Percentiles rank a stretch among this genome's conserved stretches.
Evolutionary conservation across 2,329 filamentous ascomycete genomes (phyloP).

Genomic region (Metarhizium robertsii): DNA sequence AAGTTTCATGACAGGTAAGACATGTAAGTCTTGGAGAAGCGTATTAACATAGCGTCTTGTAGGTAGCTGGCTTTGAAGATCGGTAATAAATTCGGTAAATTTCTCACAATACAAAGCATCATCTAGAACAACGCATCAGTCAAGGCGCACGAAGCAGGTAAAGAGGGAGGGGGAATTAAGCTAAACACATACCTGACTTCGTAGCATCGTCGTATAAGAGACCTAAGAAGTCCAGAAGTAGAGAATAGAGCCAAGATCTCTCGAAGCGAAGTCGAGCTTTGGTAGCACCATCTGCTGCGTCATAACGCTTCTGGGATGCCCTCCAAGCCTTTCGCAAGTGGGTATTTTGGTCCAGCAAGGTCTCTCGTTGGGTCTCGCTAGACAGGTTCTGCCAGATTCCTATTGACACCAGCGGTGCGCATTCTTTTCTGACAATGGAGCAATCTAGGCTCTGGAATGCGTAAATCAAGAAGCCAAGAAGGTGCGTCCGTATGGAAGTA

Average conservation of each 20-base stretch:
- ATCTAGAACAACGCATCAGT: not conserved
- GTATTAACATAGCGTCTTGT: constrained; percentile 91
- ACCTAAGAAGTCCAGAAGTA: constrained; percentile 74
- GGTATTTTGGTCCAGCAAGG: constrained; percentile 60
- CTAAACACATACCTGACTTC: constrained; percentile 26
- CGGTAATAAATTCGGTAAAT: constrained; percentile 84
- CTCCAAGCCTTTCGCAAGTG: constrained; percentile 85
- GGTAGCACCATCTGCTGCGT: constrained; percentile 69
- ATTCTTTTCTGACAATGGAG: constrained; percentile 85
- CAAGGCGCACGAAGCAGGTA: not conserved
- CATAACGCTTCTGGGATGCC: constrained; percentile 75
- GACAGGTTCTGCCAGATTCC: constrained; percentile 92
- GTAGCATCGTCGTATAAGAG: constrained; percentile 49
- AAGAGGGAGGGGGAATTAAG: constrained; percentile 26
- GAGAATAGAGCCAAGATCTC: constrained; percentile 82
- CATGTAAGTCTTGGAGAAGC: constrained; percentile 74
- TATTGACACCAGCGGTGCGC: constrained; percentile 88
- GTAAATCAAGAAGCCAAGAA: constrained; percentile 83
- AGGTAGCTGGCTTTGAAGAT: constrained; percentile 86
- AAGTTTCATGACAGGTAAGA: constrained; percentile 66
- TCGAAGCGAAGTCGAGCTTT: constrained; percentile 83
- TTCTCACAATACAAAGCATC: constrained; percentile 65
- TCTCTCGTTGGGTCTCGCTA: constrained; percentile 64
- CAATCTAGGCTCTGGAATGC: constrained; percentile 93
- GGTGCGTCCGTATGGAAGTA: constrained; percentile 61